Percentiles rank a stretch among this genome's conserved stretches.
These are phyloP conservation scores for Mortierella sp. DNA, from an alignment of 371 early-diverging fungal species.

Conservation along the genomic window DNA sequence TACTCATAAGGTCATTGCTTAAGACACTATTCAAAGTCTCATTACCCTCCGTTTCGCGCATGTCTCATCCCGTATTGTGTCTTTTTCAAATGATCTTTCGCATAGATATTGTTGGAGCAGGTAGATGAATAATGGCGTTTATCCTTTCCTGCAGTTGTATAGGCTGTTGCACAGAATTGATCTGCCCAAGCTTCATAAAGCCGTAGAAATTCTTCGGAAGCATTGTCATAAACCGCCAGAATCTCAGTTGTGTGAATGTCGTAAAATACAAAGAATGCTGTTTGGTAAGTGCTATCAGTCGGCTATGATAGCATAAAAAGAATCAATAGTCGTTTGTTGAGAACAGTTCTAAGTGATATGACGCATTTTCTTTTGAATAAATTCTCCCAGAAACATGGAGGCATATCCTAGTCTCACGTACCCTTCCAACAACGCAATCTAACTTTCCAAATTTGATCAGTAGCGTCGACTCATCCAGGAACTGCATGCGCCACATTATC, in stretches of 20 bases:
- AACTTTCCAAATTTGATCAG: conserved; percentile 71
- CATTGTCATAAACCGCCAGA: conserved; percentile 68
- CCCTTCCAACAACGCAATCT: conserved; percentile 62
- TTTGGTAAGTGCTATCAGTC: conserved; percentile 58
- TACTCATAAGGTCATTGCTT: background rate
- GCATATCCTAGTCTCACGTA: conserved; percentile 17
- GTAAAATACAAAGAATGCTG: conserved; percentile 72
- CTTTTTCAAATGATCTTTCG: conserved; percentile 63
- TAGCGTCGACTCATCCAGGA: conserved; percentile 64
- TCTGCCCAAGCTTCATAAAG: conserved; percentile 61
- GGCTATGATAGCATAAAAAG: conserved; percentile 19
- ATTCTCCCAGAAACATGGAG: background rate
- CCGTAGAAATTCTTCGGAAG: conserved; percentile 64
- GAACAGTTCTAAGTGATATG: too few relatives aligned
- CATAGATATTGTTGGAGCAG: conserved; percentile 64
- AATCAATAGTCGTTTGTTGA: background rate
- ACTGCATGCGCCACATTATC: conserved; percentile 74
- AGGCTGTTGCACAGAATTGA: conserved; percentile 59
- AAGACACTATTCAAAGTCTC: background rate
- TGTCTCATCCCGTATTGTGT: conserved; percentile 67
- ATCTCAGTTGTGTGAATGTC: conserved; percentile 63
- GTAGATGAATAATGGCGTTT: conserved; percentile 59
- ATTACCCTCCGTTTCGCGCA: conserved; percentile 75
- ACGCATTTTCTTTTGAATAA: too few relatives aligned
- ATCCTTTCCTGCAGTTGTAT: conserved; percentile 50